phyloP scores from a whole-genome alignment of 2,329 filamentous ascomycete genomes.

The Pleurostoma richardsiae region DNA sequence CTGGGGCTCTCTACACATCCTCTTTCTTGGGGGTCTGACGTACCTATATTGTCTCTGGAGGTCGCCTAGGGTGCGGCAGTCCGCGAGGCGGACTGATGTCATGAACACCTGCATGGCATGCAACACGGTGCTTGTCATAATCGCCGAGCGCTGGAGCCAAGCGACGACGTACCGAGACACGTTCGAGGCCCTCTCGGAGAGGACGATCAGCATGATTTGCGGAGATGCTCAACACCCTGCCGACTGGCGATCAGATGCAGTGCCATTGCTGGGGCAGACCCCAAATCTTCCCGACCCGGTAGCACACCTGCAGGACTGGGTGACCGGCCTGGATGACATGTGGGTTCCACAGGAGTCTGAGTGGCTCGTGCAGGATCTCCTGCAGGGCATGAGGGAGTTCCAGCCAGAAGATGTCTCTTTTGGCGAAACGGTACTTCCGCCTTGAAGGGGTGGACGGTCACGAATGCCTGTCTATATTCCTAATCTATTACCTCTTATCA shows the following conservation, averaged over 20 bases:
- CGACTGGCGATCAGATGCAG: background rate
- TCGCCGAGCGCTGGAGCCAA: slow-evolving; percentile 25
- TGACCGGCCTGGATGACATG: slow-evolving; percentile 11
- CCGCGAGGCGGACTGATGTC: slow-evolving; percentile 11
- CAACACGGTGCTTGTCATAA: slow-evolving; percentile 25
- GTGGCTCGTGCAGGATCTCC: slow-evolving; percentile 14
- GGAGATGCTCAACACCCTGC: slow-evolving; percentile 3
- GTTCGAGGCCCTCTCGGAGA: slow-evolving; percentile 20
- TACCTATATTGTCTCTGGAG: slow-evolving; percentile 26
- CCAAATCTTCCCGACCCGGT: background rate
- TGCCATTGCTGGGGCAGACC: background rate
- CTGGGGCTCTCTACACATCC: slow-evolving; percentile 26
- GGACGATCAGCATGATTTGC: slow-evolving; percentile 19
- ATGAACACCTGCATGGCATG: slow-evolving; percentile 27
- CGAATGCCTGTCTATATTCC: background rate
- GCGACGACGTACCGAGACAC: slow-evolving; percentile 25
- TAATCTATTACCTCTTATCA: background rate
- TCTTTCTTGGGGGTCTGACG: slow-evolving; percentile 26
- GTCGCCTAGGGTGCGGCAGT: slow-evolving; percentile 9
- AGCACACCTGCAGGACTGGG: slow-evolving; percentile 12
- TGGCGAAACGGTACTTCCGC: background rate
- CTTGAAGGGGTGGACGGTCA: background rate
- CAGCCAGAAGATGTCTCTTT: background rate
- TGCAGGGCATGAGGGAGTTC: slow-evolving; percentile 10
- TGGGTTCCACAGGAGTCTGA: slow-evolving; percentile 10